phyloP scores from a whole-genome alignment of 768 basidiomycete genomes.

The Suillus plorans region DNA sequence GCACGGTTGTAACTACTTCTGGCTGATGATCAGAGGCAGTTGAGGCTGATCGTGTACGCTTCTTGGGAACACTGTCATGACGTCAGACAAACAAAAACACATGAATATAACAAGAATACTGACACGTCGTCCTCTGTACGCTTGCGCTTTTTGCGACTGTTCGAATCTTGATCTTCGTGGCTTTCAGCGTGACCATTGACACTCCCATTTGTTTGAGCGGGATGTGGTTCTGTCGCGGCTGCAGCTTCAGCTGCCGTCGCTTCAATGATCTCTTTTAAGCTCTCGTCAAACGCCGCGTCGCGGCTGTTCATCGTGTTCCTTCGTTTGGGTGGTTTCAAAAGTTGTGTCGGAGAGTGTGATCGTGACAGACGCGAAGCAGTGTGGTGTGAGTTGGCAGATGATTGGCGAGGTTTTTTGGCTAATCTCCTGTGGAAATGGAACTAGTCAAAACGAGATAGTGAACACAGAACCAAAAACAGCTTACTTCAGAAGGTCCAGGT shows the following conservation, averaged over 20 bases:
- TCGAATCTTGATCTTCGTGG: constrained; percentile 49
- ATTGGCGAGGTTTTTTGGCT: constrained; percentile 60
- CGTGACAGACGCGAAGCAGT: constrained; percentile 65
- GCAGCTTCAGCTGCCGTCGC: constrained; percentile 72
- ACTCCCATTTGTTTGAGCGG: constrained; percentile 35
- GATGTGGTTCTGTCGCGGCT: constrained; percentile 44
- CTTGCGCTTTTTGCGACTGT: constrained; percentile 69
- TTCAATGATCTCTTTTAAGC: constrained; percentile 73
- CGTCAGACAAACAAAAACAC: constrained; percentile 12
- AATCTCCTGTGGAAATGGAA: constrained; percentile 48
- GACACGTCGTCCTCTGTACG: constrained; percentile 72
- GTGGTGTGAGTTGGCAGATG: constrained; percentile 63
- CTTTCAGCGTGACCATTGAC: constrained; percentile 39
- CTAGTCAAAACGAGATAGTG: constrained; percentile 16
- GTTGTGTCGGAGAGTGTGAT: constrained; percentile 65
- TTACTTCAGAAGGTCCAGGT: constrained; percentile 79
- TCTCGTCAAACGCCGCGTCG: constrained; percentile 92
- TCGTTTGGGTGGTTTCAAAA: constrained; percentile 75
- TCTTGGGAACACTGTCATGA: constrained; percentile 48
- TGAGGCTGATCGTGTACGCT: constrained; percentile 77
- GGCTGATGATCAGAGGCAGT: constrained; percentile 60
- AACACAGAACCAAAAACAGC: constrained; percentile 30
- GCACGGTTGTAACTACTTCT: constrained; percentile 35
- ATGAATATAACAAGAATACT: constrained; percentile 26
- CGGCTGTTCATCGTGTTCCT: constrained; percentile 98